Evolutionary conservation across 1,284 basidiomycete species (phyloP).

Genomic region (Phlebopus sp.): DNA sequence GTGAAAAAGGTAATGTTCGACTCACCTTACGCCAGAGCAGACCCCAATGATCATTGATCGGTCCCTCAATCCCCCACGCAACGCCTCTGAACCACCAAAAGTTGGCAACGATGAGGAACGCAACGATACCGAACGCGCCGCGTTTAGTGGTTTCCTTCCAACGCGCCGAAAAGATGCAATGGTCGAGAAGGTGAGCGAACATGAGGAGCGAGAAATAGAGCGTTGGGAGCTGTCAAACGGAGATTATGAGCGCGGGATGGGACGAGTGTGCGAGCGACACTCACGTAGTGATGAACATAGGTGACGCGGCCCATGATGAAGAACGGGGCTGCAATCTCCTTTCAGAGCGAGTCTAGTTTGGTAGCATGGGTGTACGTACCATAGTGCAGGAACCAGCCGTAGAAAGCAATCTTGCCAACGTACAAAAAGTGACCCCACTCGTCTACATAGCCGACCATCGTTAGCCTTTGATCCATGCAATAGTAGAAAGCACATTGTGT

Average conservation of each 20-base stretch:
- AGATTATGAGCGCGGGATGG: constrained; percentile 1
- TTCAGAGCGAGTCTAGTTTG: constrained; percentile 7
- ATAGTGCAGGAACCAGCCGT: constrained; percentile 93
- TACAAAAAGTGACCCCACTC: constrained; percentile 96
- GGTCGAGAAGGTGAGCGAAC: constrained; percentile 87
- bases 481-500: background rate
- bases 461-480: constrained; percentile 11
- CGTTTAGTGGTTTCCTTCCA: constrained; percentile 66
- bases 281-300: constrained; percentile 85
- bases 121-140: constrained; percentile 66
- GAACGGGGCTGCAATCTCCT: constrained; percentile 71
- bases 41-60: constrained; percentile 77
- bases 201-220: constrained; percentile 95
- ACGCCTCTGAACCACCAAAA: constrained; percentile 96
- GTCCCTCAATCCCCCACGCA: constrained; percentile 87
- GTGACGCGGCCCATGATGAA: constrained; percentile 95
- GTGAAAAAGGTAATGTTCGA: constrained; percentile 6
- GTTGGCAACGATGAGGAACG: constrained; percentile 61
- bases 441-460: constrained; percentile 42
- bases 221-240: constrained; percentile 71
- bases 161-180: constrained; percentile 81
- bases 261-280: too few species aligned
- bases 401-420: constrained; percentile 86
- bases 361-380: constrained; percentile 43
- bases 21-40: constrained; percentile 78